Conservation (phyloP, 768 basidiomycete species). For the Pulveroboletus ravenelii region DNA sequence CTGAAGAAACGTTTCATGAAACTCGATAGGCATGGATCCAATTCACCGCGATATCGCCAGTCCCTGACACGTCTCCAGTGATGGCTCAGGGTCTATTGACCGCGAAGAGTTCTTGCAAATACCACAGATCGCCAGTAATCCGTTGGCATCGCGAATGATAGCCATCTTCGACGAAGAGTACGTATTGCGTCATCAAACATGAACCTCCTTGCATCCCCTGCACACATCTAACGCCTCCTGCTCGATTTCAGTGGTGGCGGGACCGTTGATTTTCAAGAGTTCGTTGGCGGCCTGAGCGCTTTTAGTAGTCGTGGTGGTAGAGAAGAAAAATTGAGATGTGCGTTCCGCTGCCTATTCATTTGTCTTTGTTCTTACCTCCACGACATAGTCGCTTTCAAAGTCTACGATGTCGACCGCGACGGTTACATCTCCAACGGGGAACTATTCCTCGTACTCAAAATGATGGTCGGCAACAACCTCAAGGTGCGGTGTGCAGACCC, state of each 20-base stretch:
- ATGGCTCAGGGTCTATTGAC: conserved; percentile 97
- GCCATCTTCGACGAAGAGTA: conserved; percentile 99
- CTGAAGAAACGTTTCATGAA: conserved; percentile 99
- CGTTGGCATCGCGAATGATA: conserved; percentile 94
- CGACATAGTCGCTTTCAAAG: conserved; percentile 93
- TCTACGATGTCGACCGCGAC: conserved; percentile 98
- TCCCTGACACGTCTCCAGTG: conserved; percentile 41
- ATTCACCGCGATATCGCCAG: background rate
- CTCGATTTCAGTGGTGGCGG: conserved; percentile 75
- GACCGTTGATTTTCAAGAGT: conserved; percentile 98
- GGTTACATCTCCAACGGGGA: conserved; percentile 98
- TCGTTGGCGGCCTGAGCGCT: conserved; percentile 95
- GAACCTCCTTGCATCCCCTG: too few relatives aligned
- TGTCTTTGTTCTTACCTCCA: background rate
- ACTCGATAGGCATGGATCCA: conserved; percentile 70
- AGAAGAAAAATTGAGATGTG: conserved; percentile 95
- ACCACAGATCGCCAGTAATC: conserved; percentile 98
- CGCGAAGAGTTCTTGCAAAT: conserved; percentile 98
- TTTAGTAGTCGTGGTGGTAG: conserved; percentile 95
- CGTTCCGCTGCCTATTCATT: conserved; percentile 28
- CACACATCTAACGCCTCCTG: background rate
- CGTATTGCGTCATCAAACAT: conserved; percentile 33
- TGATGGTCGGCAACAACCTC: conserved; percentile 99
- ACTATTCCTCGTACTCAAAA: conserved; percentile 96
- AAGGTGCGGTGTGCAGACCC: conserved; percentile 52